phyloP scores from a whole-genome alignment of 345 rosid species.

The Sonneratia alba region DNA sequence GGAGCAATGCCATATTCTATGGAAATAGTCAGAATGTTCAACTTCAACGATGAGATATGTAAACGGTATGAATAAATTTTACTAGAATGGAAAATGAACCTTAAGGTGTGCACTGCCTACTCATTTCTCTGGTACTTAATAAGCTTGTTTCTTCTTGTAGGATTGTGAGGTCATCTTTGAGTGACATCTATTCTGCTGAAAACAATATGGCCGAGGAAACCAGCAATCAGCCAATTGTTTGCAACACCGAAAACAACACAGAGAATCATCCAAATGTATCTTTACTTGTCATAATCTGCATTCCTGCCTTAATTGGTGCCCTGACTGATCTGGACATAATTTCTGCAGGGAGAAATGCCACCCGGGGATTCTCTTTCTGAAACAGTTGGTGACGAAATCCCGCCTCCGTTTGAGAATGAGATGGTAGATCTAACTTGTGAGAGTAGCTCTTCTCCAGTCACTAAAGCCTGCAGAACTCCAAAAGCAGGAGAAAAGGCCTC shows the following conservation, averaged over 20 bases:
- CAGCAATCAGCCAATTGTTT: constrained; percentile 16
- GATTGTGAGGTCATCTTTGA: constrained; percentile 52
- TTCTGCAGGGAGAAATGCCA: constrained; percentile 32
- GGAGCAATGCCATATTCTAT: constrained; percentile 48
- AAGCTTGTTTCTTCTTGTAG: constrained; percentile 21
- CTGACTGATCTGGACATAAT: constrained; percentile 11
- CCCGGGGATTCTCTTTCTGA: constrained; percentile 6
- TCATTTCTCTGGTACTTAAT: not conserved
- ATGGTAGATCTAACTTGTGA: constrained; percentile 21
- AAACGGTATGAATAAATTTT: constrained; percentile 37
- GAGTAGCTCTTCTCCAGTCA: constrained; percentile 7
- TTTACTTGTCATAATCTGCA: constrained; percentile 2
- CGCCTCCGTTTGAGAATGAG: constrained; percentile 31
- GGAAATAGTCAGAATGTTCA: constrained; percentile 84
- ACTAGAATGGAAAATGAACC: not conserved
- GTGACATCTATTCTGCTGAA: constrained; percentile 39
- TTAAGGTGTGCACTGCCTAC: not conserved
- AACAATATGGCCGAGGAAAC: constrained; percentile 18
- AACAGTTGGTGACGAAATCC: constrained; percentile 26
- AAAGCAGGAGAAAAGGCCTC: constrained; percentile 75
- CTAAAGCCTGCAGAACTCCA: constrained; percentile 38
- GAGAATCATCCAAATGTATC: constrained; percentile 39
- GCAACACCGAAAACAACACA: constrained; percentile 1
- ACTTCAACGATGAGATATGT: constrained; percentile 55
- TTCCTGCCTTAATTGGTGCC: not conserved